phyloP scores from a whole-genome alignment of 2,329 filamentous ascomycete genomes.

The Epichloe uncinata region DNA sequence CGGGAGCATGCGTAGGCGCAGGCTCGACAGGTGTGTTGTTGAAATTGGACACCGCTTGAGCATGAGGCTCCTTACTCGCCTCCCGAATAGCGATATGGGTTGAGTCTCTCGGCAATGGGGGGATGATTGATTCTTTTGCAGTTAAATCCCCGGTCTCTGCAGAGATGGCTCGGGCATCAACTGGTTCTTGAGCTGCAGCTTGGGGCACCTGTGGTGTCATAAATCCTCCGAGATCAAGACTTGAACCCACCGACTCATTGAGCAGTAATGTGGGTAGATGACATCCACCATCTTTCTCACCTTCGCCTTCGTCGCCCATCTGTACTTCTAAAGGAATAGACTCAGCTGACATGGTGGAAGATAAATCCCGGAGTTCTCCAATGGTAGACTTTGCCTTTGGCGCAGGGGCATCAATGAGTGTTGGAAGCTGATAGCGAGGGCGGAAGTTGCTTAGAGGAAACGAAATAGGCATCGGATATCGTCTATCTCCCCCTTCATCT shows the following conservation, averaged over 20 bases:
- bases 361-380: constrained; percentile 7
- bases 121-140: not conserved
- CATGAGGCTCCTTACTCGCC: not conserved
- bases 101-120: not conserved
- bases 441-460: constrained; percentile 6
- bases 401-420: constrained; percentile 5
- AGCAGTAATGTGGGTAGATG: constrained; percentile 6
- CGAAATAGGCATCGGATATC: not conserved
- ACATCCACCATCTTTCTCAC: not conserved
- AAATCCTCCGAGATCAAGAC: constrained; percentile 1
- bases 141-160: not conserved
- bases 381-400: constrained; percentile 4
- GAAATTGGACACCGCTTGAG: not conserved
- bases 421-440: constrained; percentile 8
- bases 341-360: not conserved
- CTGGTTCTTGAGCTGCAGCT: not conserved
- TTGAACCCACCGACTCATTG: constrained; percentile 6
- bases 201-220: not conserved
- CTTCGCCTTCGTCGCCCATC: not conserved
- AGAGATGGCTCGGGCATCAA: not conserved
- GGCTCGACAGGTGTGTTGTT: not conserved
- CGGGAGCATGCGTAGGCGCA: not conserved
- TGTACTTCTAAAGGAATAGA: not conserved
- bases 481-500: not conserved
- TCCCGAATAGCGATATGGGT: not conserved